Conservation (phyloP, 2,329 filamentous ascomycete genomes). For the Stromatinia cepivora region DNA sequence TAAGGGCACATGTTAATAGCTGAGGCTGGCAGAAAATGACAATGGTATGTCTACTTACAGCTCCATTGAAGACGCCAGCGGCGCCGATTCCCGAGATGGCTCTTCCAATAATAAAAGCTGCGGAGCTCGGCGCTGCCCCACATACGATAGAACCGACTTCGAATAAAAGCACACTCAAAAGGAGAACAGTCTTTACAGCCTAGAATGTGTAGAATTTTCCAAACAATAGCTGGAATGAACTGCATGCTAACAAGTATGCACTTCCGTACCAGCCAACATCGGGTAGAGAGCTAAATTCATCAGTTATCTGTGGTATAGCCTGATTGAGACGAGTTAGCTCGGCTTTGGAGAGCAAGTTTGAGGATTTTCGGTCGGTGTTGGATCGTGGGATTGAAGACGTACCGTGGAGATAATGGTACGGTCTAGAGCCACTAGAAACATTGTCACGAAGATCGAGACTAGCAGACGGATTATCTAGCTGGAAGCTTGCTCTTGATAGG, state of each 20-base stretch:
- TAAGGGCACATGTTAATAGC: not conserved
- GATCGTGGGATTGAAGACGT: not conserved
- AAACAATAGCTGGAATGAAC: not conserved
- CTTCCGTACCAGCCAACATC: constrained; percentile 43
- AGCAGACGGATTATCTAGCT: not conserved
- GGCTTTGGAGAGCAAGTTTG: constrained; percentile 34
- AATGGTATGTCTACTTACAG: not conserved
- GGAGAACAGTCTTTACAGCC: not conserved
- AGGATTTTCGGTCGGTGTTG: constrained; percentile 36
- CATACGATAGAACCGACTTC: not conserved
- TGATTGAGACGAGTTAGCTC: constrained; percentile 38
- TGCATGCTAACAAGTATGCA: constrained; percentile 31
- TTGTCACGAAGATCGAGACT: constrained; percentile 22
- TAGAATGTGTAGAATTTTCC: constrained; percentile 28
- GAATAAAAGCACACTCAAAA: not conserved
- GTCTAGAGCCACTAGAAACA: constrained; percentile 27
- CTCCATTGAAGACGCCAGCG: not conserved
- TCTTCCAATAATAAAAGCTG: constrained; percentile 2
- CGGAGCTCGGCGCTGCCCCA: constrained; percentile 2
- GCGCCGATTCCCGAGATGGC: not conserved
- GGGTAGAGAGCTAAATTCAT: not conserved
- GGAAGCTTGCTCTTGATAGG: not conserved
- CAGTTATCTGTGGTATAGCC: constrained; percentile 39
- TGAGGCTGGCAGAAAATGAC: not conserved
- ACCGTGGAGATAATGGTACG: not conserved